A percentile compares a stretch with the other conserved stretches of the same genome.
These are phyloP conservation scores for Umbelopsis vinacea DNA, from an alignment of 192 early-diverging fungal species.

Conservation along the genomic window DNA sequence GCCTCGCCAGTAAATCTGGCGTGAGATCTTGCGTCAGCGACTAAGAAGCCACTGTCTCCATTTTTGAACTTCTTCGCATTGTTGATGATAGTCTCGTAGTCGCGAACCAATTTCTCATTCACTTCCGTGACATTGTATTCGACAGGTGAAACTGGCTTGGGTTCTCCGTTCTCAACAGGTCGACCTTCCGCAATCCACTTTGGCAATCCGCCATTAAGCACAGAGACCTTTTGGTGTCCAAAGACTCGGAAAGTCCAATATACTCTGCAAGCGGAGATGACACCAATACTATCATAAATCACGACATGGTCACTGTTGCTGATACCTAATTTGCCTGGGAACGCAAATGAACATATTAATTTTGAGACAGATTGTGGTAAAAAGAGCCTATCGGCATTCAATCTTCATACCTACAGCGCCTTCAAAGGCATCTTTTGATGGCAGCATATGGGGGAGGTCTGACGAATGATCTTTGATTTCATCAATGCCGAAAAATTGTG, in stretches of 20 bases:
- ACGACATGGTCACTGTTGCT: constrained; percentile 82
- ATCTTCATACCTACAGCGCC: constrained; percentile 64
- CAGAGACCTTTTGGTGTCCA: constrained; percentile 86
- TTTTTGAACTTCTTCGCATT: constrained; percentile 50
- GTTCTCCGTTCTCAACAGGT: constrained; percentile 51
- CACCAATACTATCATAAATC: constrained; percentile 84
- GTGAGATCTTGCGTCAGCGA: constrained; percentile 75
- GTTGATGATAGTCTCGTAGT: constrained; percentile 61
- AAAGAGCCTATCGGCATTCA: not conserved
- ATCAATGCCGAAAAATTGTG: constrained; percentile 94
- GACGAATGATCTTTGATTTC: constrained; percentile 72
- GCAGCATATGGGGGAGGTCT: constrained; percentile 91
- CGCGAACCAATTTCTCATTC: constrained; percentile 50
- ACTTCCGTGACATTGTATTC: constrained; percentile 40
- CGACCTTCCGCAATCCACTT: constrained; percentile 70
- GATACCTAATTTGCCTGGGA: constrained; percentile 74
- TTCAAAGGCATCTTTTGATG: constrained; percentile 72
- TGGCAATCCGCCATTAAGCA: constrained; percentile 89
- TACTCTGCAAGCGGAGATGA: constrained; percentile 82
- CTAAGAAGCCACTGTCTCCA: constrained; percentile 38
- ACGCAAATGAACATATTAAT: not conserved
- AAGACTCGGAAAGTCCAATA: constrained; percentile 97
- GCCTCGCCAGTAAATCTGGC: constrained; percentile 69
- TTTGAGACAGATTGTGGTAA: not conserved
- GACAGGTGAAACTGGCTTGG: constrained; percentile 35